A percentile compares a stretch with the other conserved stretches of the same genome.
Evolutionary conservation across 2,329 filamentous ascomycete species (phyloP).

Genomic region (Arthrobotrys iridis): DNA sequence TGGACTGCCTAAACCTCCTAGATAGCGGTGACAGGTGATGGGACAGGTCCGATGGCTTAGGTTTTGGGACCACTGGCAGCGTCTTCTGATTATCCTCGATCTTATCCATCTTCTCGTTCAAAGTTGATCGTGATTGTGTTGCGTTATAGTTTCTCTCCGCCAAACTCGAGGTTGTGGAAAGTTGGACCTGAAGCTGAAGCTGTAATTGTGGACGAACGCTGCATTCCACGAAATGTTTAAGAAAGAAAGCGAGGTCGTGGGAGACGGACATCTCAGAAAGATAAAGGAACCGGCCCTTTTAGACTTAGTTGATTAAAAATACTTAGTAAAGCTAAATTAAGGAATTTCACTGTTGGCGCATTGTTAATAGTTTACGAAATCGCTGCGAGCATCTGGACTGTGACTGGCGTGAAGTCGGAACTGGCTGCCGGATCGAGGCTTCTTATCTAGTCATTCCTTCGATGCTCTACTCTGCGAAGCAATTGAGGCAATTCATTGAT

Average conservation of each 20-base stretch:
- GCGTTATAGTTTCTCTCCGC: constrained; percentile 20
- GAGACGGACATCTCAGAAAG: constrained; percentile 25
- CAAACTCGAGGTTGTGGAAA: constrained; percentile 25
- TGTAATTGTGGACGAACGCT: constrained; percentile 37
- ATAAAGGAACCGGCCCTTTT: constrained; percentile 14
- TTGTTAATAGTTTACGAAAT: constrained; percentile 28
- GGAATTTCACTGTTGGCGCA: constrained; percentile 12
- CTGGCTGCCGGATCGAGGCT: background rate
- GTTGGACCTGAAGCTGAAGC: constrained; percentile 17
- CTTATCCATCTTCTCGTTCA: constrained; percentile 29
- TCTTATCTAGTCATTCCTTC: constrained; percentile 37
- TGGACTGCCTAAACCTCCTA: constrained; percentile 71
- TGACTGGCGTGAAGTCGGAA: constrained; percentile 1
- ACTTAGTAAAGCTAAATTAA: constrained; percentile 22
- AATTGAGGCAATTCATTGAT: constrained; percentile 21
- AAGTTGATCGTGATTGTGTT: background rate
- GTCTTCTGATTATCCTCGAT: background rate
- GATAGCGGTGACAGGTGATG: constrained; percentile 80
- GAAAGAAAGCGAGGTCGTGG: constrained; percentile 48
- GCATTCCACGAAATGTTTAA: constrained; percentile 49
- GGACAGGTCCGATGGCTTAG: constrained; percentile 75
- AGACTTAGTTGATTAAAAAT: constrained; percentile 7
- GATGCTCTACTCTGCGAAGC: constrained; percentile 1
- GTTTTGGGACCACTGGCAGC: constrained; percentile 4
- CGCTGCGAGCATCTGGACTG: constrained; percentile 7